A percentile compares a stretch with the other conserved stretches of the same genome.
These are phyloP conservation scores for Backusella liffmaniae DNA, from an alignment of 192 early-diverging fungal species.

Conservation along the genomic window DNA sequence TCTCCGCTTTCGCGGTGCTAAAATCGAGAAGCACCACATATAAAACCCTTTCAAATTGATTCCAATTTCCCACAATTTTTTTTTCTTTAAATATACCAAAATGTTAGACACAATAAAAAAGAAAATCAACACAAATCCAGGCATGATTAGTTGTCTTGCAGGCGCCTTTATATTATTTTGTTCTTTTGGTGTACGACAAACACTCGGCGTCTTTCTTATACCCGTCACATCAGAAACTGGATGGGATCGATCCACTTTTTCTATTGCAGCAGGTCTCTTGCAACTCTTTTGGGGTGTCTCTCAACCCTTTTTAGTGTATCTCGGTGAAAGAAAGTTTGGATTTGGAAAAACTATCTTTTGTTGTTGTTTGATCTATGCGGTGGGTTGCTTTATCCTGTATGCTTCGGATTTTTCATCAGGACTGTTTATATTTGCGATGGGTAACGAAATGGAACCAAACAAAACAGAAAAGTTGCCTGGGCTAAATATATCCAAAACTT, in stretches of 20 bases:
- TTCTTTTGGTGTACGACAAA: constrained; percentile 37
- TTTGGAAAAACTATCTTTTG: constrained; percentile 19
- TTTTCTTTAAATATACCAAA: background rate
- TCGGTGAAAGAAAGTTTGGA: constrained; percentile 24
- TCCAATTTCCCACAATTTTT: background rate
- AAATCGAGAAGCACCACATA: background rate
- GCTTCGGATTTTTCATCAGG: background rate
- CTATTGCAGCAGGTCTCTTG: constrained; percentile 30
- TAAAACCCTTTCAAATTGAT: background rate
- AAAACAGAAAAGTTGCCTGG: no score
- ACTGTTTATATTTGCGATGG: constrained; percentile 29
- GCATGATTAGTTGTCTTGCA: background rate
- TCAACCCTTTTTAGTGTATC: constrained; percentile 28
- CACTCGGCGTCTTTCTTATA: constrained; percentile 30
- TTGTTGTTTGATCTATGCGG: constrained; percentile 5
- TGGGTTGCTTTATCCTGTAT: constrained; percentile 20
- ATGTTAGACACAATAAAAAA: background rate
- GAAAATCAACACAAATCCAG: background rate
- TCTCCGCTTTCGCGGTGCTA: constrained; percentile 4
- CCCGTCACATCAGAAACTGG: constrained; percentile 28
- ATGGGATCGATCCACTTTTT: constrained; percentile 30
- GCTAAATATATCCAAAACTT: no score
- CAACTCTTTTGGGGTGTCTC: constrained; percentile 32
- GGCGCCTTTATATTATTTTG: constrained; percentile 29
- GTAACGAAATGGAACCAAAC: background rate